These are phyloP conservation scores for Selaginella tamariscina DNA, from an alignment of 75 land plant species.

Conservation along the genomic window DNA sequence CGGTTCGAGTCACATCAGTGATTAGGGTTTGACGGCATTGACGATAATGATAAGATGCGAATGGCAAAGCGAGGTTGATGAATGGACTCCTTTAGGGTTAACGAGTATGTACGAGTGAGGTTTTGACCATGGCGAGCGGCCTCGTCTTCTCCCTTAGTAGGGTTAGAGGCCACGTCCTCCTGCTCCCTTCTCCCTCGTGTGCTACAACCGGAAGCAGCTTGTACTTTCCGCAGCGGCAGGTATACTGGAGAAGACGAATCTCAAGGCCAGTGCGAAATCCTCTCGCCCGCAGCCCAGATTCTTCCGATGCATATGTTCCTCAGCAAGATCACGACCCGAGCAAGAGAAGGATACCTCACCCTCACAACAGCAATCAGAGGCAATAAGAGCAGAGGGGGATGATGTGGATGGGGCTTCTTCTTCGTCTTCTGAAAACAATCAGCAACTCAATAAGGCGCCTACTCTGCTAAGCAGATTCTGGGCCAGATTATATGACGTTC, in stretches of 20 bases:
- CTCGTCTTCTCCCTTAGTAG: not conserved
- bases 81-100: not conserved
- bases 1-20: not conserved
- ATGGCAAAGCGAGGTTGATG: not conserved
- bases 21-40: not conserved
- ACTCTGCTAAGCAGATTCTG: conserved; percentile 16
- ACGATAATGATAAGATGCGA: not conserved
- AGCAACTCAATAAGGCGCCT: too few relatives aligned
- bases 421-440: too few relatives aligned
- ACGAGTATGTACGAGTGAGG: not conserved
- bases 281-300: too few relatives aligned
- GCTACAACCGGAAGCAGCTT: not conserved
- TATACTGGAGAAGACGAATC: not conserved
- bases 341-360: not conserved
- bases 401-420: not conserved
- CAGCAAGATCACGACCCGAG: too few relatives aligned
- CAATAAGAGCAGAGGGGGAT: not conserved
- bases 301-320: too few relatives aligned
- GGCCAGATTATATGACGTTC: conserved; percentile 12
- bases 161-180: not conserved
- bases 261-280: too few relatives aligned
- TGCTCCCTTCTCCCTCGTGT: conserved; percentile 13
- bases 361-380: not conserved
- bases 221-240: not conserved
- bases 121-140: not conserved